phyloP scores from a whole-genome alignment of 768 basidiomycete species.

The Candolleomyces eurysporus region DNA sequence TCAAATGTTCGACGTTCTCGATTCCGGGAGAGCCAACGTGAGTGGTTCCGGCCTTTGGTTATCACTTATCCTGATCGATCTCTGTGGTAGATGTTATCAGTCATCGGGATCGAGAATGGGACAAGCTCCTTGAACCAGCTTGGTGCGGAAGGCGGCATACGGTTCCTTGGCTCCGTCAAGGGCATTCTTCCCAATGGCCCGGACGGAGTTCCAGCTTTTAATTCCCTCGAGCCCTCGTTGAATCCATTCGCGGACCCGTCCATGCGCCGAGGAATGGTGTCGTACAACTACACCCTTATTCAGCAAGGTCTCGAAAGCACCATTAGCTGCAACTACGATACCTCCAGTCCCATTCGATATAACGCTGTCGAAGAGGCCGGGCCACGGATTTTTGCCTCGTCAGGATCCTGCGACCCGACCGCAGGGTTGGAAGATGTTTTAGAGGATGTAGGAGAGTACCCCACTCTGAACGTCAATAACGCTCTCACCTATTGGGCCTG shows the following conservation, averaged over 20 bases:
- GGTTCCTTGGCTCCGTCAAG: constrained; percentile 20
- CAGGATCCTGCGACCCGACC: not conserved
- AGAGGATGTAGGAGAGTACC: not conserved
- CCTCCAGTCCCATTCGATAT: constrained; percentile 9
- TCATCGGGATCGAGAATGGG: constrained; percentile 13
- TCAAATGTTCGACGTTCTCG: not conserved
- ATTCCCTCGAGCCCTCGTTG: constrained; percentile 1
- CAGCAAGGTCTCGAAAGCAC: constrained; percentile 22
- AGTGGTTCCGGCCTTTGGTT: not conserved
- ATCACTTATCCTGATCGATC: not conserved
- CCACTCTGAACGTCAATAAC: not conserved
- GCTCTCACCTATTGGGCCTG: not conserved
- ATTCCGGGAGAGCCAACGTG: not conserved
- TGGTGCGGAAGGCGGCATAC: constrained; percentile 16
- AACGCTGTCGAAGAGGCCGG: not conserved
- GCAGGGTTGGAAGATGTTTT: not conserved
- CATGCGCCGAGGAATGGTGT: not conserved
- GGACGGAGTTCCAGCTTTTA: constrained; percentile 19
- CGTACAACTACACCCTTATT: constrained; percentile 21
- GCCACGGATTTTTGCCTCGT: not conserved
- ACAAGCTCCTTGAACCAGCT: constrained; percentile 19
- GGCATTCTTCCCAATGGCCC: constrained; percentile 23
- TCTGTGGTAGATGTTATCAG: constrained; percentile 12
- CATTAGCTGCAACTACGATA: constrained; percentile 17
- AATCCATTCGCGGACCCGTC: constrained; percentile 8